These are phyloP conservation scores for Hibiscus syriacus DNA, from an alignment of 345 rosid species.

Conservation along the genomic window DNA sequence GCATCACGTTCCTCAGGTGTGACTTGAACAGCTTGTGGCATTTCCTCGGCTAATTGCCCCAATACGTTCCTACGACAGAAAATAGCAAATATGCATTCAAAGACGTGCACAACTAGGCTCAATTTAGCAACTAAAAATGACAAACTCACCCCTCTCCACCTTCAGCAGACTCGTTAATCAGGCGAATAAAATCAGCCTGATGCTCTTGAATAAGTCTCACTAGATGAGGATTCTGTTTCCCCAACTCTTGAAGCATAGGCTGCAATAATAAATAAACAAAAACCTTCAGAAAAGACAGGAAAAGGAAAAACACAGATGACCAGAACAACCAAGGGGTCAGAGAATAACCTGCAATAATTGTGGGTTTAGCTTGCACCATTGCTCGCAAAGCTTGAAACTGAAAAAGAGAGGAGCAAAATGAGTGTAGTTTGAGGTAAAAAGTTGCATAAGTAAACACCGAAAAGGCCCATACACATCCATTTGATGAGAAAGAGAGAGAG, in stretches of 20 bases:
- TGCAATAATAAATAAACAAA: conserved; percentile 20
- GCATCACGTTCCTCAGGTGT: conserved; percentile 97
- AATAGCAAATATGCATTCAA: conserved; percentile 3
- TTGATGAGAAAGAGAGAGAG: background rate
- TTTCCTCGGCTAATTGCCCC: conserved; percentile 62
- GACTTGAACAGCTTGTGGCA: conserved; percentile 86
- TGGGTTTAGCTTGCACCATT: conserved; percentile 82
- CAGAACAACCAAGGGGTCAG: background rate
- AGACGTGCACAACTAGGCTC: background rate
- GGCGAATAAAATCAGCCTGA: conserved; percentile 73
- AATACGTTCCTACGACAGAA: conserved; percentile 44
- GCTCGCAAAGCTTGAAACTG: conserved; percentile 84
- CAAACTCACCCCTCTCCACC: conserved; percentile 73
- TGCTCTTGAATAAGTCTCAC: conserved; percentile 87
- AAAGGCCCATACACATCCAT: background rate
- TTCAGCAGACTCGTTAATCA: conserved; percentile 82
- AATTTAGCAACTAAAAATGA: background rate
- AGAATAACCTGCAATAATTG: conserved; percentile 58
- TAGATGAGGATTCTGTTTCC: conserved; percentile 85
- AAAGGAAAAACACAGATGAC: background rate
- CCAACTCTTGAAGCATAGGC: conserved; percentile 96
- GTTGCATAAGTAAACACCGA: background rate
- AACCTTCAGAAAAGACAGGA: background rate
- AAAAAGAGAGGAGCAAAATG: conserved; percentile 3
- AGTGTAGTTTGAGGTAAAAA: background rate